Conservation (phyloP, 768 basidiomycete genomes). For the Russula olivacea region DNA sequence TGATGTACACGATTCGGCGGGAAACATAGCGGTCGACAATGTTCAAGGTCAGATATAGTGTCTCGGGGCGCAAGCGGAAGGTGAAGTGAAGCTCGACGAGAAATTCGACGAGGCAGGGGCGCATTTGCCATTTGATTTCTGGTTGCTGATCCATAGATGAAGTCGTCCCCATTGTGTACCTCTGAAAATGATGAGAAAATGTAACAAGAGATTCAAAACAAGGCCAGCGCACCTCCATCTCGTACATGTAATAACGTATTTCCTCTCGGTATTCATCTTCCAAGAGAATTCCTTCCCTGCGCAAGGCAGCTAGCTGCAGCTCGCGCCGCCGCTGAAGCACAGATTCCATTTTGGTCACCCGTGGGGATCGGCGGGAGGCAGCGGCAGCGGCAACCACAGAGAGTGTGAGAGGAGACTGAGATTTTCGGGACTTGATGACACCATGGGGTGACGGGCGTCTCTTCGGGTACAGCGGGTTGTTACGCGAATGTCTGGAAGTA, state of each 20-base stretch:
- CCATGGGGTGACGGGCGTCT: conserved; percentile 82
- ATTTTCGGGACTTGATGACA: conserved; percentile 59
- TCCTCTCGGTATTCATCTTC: conserved; percentile 97
- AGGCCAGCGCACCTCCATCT: conserved; percentile 86
- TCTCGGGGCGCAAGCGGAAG: conserved; percentile 96
- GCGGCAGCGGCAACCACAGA: conserved; percentile 36
- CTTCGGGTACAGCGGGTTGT: conserved; percentile 68
- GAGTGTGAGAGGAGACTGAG: conserved; percentile 39
- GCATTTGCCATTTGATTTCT: conserved; percentile 99
- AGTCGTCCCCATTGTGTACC: conserved; percentile 81
- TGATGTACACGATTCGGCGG: conserved; percentile 96
- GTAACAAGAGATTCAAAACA: conserved; percentile 6
- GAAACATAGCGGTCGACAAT: conserved; percentile 99
- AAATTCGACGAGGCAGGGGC: conserved; percentile 96
- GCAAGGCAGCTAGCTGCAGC: conserved; percentile 60
- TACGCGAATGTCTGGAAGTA: conserved; percentile 54
- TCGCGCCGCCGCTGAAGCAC: conserved; percentile 64
- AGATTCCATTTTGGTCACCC: conserved; percentile 54
- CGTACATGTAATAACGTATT: conserved; percentile 89
- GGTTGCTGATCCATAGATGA: conserved; percentile 99
- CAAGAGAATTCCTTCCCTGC: conserved; percentile 68
- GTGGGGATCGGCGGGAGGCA: conserved; percentile 54
- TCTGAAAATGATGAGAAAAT: conserved; percentile 38
- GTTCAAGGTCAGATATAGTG: conserved; percentile 96
- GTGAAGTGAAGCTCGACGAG: conserved; percentile 98